Evolutionary conservation across 2,329 filamentous ascomycete genomes (phyloP), one percentile per base, ranked within the genome.

Genomic region (Clarireedia hainanense): DNA sequence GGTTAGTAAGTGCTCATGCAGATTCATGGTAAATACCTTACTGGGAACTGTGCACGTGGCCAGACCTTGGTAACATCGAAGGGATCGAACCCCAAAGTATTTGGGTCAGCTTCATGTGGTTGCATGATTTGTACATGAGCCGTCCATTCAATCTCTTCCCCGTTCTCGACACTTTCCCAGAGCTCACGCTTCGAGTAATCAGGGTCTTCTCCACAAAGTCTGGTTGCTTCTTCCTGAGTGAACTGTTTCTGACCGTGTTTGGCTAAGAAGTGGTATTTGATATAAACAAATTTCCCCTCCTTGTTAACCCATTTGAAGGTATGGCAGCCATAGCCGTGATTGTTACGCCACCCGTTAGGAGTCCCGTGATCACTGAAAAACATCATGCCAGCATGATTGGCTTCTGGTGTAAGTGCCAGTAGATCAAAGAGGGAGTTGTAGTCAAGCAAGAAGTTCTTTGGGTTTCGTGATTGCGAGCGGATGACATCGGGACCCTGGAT

Each of bases 401-500:
- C 62, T 81, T 79, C 14, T 76, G 80, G 61, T 79, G 74, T 57
- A 27, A 74, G 59, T 6, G 62, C 55, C 1, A 62, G 49, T 9
- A 47, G 43, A 54, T 54, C 51, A 26, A 43, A 54, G 17, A 54
- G 43, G 10, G 47, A 49, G 15, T 49, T 49, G 14, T 49, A 66
- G 47, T 73, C 71, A 2, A 64, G 62, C 2, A 67, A 57, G 46
- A 71, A 68, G 1, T 67, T 73, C 69, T 69, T 55, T 1, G 85
- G 85, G 63, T 89, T 75, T 23, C 85, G 76, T 74, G 88, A 88
- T 68, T 88, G 85, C 0, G 84, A 86, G 67, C 87, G 84, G 54
- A 87, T 88, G 64, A 88, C 84, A 65, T 84, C 74, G 30, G 85
- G 85, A 68, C 86, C 88, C 69, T 89, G 88, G 60, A 81, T 76